Evolutionary conservation across 1,284 basidiomycete genomes (phyloP).

Genomic region (Rhodotorula mucilaginosa): DNA sequence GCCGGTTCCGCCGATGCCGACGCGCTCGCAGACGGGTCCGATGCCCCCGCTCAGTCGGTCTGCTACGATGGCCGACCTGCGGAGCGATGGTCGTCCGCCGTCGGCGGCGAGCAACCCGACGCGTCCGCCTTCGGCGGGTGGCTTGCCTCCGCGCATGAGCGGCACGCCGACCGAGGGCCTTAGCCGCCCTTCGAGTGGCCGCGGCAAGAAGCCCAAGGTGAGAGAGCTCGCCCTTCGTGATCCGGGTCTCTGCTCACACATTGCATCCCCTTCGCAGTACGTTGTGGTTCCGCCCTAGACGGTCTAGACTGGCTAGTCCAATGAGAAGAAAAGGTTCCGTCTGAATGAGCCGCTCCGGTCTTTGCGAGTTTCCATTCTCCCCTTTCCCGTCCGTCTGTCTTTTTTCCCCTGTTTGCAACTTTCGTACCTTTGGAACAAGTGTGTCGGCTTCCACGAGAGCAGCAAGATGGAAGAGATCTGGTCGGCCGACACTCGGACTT

Average conservation of each 20-base stretch:
- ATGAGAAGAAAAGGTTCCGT: too few relatives aligned
- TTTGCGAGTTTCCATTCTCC: too few relatives aligned
- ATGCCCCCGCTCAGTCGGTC: slow-evolving; percentile 32
- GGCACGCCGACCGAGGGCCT: slow-evolving; percentile 7
- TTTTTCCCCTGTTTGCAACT: too few relatives aligned
- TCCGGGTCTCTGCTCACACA: not conserved
- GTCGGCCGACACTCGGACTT: too few relatives aligned
- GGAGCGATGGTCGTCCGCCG: slow-evolving; percentile 7
- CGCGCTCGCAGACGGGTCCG: slow-evolving; percentile 9
- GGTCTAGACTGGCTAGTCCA: too few relatives aligned
- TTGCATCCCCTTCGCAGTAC: not conserved
- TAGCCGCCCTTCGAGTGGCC: not conserved
- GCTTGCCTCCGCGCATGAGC: slow-evolving; percentile 3
- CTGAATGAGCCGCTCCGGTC: too few relatives aligned
- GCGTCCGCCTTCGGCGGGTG: slow-evolving; percentile 4
- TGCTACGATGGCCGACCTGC: slow-evolving; percentile 30
- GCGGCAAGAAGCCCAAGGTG: slow-evolving; percentile 7
- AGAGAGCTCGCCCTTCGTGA: not conserved
- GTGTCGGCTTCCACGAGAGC: too few relatives aligned
- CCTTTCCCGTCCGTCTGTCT: too few relatives aligned
- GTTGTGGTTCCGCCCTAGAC: slow-evolving; percentile 2
- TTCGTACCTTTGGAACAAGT: too few relatives aligned
- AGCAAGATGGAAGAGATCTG: too few relatives aligned
- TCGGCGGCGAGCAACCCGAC: slow-evolving; percentile 4
- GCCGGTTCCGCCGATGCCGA: slow-evolving; percentile 24